Conservation (phyloP, 768 basidiomycete species). For the Macrolepiota albuminosa region DNA sequence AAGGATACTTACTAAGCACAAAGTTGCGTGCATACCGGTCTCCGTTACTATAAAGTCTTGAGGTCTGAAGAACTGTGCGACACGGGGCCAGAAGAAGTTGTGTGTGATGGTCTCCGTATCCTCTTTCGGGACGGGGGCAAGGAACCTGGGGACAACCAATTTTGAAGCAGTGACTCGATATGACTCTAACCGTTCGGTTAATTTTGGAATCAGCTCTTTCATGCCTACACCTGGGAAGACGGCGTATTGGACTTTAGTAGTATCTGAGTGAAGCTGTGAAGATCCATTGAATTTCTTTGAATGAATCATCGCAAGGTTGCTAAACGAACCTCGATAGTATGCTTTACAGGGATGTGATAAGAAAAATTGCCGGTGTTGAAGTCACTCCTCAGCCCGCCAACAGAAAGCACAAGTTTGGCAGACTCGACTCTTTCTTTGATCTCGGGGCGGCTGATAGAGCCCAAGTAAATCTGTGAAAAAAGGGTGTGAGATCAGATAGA, state of each 20-base stretch:
- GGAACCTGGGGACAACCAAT: neutral
- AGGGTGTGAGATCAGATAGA: neutral
- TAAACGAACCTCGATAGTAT: neutral
- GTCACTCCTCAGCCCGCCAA: neutral
- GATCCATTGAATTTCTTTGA: neutral
- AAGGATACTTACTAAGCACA: too few species aligned
- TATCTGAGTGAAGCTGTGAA: neutral
- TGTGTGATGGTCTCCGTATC: neutral
- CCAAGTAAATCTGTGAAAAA: neutral
- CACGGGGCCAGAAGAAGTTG: neutral
- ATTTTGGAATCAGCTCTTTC: neutral
- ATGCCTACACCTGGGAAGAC: neutral
- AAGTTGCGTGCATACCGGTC: neutral
- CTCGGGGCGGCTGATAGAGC: neutral
- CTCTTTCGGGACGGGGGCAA: neutral
- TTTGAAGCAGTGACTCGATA: neutral
- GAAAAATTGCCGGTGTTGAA: neutral
- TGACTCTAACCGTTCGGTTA: neutral
- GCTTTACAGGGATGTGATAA: neutral
- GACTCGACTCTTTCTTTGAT: neutral
- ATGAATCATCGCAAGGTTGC: neutral
- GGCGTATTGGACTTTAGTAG: neutral
- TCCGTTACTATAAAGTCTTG: neutral
- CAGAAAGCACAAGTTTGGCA: slow-evolving; percentile 2
- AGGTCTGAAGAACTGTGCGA: neutral